Conservation (phyloP, 441 rosid genomes). For the Isatis lusitanica region DNA sequence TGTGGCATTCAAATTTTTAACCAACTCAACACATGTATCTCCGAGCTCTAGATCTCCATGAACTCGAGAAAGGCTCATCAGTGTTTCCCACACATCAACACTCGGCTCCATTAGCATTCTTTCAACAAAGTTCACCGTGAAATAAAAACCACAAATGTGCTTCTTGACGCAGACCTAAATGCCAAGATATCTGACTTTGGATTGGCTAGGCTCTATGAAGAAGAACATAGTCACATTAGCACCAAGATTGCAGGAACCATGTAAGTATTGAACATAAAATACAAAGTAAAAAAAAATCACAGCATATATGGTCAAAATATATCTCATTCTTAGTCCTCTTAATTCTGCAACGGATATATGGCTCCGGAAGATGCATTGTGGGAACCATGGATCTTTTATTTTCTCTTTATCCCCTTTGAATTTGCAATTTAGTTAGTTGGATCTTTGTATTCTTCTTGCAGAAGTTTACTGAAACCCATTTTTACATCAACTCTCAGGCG, state of each 20-base stretch:
- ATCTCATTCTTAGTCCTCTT: neutral
- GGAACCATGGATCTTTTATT: too few relatives aligned
- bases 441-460: too few relatives aligned
- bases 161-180: neutral
- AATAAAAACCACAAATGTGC: conserved; percentile 2
- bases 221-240: neutral
- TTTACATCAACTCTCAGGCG: too few relatives aligned
- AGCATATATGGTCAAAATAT: neutral
- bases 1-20: too few relatives aligned
- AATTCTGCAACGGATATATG: conserved; percentile 35
- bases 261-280: too few relatives aligned
- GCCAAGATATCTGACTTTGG: conserved; percentile 6
- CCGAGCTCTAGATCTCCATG: too few relatives aligned
- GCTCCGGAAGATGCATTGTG: conserved; percentile 10
- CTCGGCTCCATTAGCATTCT: conserved; percentile 36
- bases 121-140: conserved; percentile 32
- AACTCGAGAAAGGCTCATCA: conserved; percentile 29
- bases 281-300: too few relatives aligned
- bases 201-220: neutral
- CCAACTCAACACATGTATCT: too few relatives aligned
- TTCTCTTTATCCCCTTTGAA: too few relatives aligned
- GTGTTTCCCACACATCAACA: conserved; percentile 1
- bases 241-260: conserved; percentile 11
- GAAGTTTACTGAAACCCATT: too few relatives aligned
- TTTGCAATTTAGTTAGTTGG: too few relatives aligned